Base-by-base conservation (phyloP, 345 rosid species). In the Bruguiera sexangula region DNA sequence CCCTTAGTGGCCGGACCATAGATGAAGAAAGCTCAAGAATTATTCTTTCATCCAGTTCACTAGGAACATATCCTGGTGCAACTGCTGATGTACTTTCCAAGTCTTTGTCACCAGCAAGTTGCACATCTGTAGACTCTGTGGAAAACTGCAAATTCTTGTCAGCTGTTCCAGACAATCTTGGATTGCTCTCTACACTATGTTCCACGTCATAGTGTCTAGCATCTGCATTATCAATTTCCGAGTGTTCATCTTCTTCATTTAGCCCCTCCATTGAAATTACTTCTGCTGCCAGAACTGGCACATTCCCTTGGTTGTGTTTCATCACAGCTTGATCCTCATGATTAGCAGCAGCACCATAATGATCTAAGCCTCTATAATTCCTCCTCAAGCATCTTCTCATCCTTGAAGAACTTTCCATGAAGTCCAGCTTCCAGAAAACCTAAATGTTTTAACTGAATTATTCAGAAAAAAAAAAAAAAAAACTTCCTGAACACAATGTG, bases 341-440 rank as follows among this genome's bases (percentile, higher is more conserved):
- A 80, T 89, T 80, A 75, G 98, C 96, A 82, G 98, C 97, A 79
- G 94, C 90, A 76, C 96, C 99, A 37, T 71, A 85, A 86, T 96
- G 99, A 85, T 92, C 87, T 64, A 86, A 87, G 68, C 96, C 96
- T 51, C 69, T 62, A 77, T 96, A 92, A 69, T 89, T 80, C 83
- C 92, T 87, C 80, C 92, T 88, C 83, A 96, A 80, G 76, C 86
- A 89, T 70, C 68, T 81, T 78, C 99, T 87, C 99, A 96, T 96
- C 87, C 99, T 88, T 34, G 96, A 89, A 73, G 96, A 90, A 82
- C 84, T 92, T 82, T 96, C 99, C 91, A 86, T 85, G 65, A 88
- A 83, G 79, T 96, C 99, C 66, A 90, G 86, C 93, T 96, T 90
- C 97, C 98, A 96, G 80, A 89, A 96, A 79, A 92, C 71, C 99